These are phyloP conservation scores for Trichosporon asahii DNA, from an alignment of 1,284 basidiomycete genomes.

Conservation along the genomic window DNA sequence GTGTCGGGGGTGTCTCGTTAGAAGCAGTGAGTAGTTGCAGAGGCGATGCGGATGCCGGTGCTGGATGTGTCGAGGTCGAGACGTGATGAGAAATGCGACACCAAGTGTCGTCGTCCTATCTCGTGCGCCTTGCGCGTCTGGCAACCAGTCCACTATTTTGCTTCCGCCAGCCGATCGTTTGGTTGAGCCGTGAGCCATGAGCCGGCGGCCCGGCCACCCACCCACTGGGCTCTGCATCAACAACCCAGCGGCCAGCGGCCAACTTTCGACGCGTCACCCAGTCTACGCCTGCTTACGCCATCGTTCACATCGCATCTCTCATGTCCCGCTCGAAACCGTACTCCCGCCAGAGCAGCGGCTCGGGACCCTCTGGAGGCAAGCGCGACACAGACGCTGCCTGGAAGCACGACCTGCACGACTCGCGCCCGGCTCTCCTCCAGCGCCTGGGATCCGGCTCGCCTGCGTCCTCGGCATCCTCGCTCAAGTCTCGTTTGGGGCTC, in stretches of 20 bases:
- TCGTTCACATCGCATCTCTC: neutral
- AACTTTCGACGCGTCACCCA: neutral
- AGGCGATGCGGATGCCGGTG: neutral
- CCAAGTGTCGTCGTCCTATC: neutral
- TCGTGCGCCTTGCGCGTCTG: neutral
- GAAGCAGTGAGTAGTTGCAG: neutral
- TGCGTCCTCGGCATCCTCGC: slow-evolving; percentile 12
- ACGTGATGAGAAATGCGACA: neutral
- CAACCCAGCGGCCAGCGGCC: neutral
- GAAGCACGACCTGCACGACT: slow-evolving; percentile 46
- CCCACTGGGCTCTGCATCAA: neutral
- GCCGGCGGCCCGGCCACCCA: neutral
- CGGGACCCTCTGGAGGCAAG: slow-evolving; percentile 27
- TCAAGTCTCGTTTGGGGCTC: slow-evolving; percentile 20
- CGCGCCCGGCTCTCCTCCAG: slow-evolving; percentile 26
- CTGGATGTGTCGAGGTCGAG: neutral
- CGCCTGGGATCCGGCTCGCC: slow-evolving; percentile 18
- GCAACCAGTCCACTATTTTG: neutral
- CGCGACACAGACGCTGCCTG: slow-evolving; percentile 32
- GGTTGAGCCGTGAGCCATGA: neutral
- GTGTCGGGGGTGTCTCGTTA: neutral
- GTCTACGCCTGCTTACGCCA: neutral
- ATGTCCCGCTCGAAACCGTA: slow-evolving; percentile 31
- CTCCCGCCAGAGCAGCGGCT: slow-evolving; percentile 10
- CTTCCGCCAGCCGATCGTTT: neutral